Conservation (phyloP, 2,329 filamentous ascomycete genomes). For the Xylariomycetidae sp. region DNA sequence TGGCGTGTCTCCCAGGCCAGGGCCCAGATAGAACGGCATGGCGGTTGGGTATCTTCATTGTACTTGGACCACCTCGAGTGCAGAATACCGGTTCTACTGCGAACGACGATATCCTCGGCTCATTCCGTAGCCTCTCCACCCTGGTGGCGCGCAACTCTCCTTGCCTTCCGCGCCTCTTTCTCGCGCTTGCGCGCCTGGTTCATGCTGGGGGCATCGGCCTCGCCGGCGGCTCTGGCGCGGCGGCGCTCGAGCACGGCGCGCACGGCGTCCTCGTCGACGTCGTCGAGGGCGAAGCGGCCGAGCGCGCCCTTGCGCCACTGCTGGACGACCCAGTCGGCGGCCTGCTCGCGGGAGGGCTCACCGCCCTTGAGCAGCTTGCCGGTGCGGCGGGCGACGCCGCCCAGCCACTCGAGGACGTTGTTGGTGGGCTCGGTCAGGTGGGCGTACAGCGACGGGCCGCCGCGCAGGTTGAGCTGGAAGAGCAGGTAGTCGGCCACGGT, state of each 20-base stretch:
- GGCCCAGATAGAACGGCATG: too few species aligned
- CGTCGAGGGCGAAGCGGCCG: constrained; percentile 74
- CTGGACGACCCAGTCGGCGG: constrained; percentile 75
- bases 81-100: too few species aligned
- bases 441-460: constrained; percentile 53
- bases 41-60: too few species aligned
- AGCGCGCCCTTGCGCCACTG: constrained; percentile 74
- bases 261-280: constrained; percentile 57
- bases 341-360: constrained; percentile 60
- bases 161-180: constrained; percentile 47
- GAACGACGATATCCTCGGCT: too few species aligned
- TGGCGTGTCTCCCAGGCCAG: too few species aligned
- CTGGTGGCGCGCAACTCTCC: too few species aligned
- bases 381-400: constrained; percentile 63
- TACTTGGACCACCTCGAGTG: too few species aligned
- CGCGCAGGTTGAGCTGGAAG: constrained; percentile 68
- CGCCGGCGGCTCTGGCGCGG: too few species aligned
- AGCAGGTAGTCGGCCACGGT: constrained; percentile 87
- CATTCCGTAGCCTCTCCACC: too few species aligned
- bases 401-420: constrained; percentile 68
- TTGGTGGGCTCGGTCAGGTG: constrained; percentile 70
- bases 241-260: constrained; percentile 6
- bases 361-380: constrained; percentile 74
- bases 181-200: constrained; percentile 63
- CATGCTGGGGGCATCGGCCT: constrained; percentile 50